A percentile compares a stretch with the other conserved stretches of the same genome.
These are phyloP conservation scores for Lepidopterella palustris DNA, from an alignment of 495 filamentous ascomycete genomes.

Conservation along the genomic window DNA sequence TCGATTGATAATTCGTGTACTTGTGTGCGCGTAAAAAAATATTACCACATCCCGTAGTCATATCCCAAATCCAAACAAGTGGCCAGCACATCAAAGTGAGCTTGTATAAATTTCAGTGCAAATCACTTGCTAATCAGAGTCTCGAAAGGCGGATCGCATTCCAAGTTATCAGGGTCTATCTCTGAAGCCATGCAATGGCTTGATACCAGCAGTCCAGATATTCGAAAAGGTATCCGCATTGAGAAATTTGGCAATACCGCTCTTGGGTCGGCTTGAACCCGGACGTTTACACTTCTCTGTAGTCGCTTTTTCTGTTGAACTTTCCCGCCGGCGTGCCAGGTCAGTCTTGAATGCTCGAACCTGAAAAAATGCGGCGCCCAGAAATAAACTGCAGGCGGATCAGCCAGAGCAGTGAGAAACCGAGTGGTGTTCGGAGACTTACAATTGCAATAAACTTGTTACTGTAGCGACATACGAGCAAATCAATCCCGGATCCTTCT, in stretches of 20 bases:
- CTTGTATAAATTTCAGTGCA: no score
- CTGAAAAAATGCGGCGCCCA: not conserved
- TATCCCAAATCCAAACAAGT: no score
- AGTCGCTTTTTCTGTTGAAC: no score
- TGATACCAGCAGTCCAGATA: not conserved
- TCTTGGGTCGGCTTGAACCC: not conserved
- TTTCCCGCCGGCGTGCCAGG: no score
- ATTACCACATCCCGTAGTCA: no score
- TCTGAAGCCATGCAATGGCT: not conserved
- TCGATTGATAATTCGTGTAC: no score
- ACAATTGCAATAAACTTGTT: not conserved
- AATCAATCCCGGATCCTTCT: not conserved
- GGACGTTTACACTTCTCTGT: not conserved
- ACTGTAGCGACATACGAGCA: not conserved
- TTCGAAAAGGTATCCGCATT: not conserved
- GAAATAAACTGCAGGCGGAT: not conserved
- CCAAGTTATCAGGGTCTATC: not conserved
- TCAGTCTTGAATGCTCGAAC: not conserved
- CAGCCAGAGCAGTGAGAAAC: not conserved
- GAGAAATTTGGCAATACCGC: not conserved
- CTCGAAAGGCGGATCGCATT: no score
- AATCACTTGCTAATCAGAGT: no score
- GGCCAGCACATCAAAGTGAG: no score
- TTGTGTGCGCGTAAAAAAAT: no score
- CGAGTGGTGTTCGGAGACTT: not conserved